Conservation (phyloP, 306 rosid species). For the Citrullus amarus region DNA sequence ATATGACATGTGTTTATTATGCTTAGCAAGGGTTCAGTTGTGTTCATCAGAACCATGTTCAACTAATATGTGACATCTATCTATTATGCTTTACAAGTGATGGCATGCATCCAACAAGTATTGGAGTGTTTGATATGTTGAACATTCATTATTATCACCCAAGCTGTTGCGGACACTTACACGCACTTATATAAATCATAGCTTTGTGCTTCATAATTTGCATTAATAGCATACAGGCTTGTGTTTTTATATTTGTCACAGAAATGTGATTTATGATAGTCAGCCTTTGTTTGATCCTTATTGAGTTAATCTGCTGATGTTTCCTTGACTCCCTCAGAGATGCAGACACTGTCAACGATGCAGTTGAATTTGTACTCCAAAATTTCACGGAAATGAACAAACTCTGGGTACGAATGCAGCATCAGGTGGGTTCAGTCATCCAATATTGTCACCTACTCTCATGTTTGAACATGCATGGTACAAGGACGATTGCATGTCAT, state of each 20-base stretch:
- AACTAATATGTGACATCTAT: not conserved
- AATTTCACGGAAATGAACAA: constrained; percentile 60
- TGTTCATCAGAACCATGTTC: not conserved
- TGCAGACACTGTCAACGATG: constrained; percentile 46
- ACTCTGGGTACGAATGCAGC: constrained; percentile 65
- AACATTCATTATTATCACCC: not conserved
- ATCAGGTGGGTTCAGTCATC: constrained; percentile 42
- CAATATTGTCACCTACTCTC: constrained; percentile 20
- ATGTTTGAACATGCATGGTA: constrained; percentile 36
- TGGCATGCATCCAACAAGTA: not conserved
- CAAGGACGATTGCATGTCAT: constrained; percentile 41
- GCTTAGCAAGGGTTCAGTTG: not conserved
- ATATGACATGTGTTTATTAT: not conserved
- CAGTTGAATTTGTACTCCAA: constrained; percentile 52
- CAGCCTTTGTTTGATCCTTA: not conserved
- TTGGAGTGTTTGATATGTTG: not conserved
- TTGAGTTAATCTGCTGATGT: not conserved
- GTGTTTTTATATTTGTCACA: not conserved
- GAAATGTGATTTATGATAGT: not conserved
- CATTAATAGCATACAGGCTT: not conserved
- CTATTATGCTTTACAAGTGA: not conserved
- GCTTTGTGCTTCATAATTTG: not conserved
- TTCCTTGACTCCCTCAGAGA: constrained; percentile 24
- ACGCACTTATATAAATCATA: not conserved
- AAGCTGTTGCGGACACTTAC: not conserved